Percentiles rank a stretch among this genome's conserved stretches.
phyloP scores from a whole-genome alignment of 164 flowering plant species.

The Umbilicus rupestris region DNA sequence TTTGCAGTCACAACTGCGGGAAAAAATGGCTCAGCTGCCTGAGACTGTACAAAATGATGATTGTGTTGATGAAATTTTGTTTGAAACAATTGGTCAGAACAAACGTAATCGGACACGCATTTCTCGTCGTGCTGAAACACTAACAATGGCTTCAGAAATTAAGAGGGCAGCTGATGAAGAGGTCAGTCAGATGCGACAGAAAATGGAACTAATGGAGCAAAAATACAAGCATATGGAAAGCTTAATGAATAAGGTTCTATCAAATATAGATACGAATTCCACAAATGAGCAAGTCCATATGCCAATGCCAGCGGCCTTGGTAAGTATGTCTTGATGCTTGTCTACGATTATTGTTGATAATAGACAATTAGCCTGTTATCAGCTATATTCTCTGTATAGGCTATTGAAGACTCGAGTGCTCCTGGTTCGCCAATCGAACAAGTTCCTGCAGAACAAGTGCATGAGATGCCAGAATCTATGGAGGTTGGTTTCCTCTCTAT shows the following conservation, averaged over 20 bases:
- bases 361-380: background rate
- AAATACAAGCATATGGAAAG: conserved; percentile 12
- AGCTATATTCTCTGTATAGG: background rate
- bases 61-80: conserved; percentile 14
- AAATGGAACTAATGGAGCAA: conserved; percentile 16
- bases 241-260: conserved; percentile 10
- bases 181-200: conserved; percentile 14
- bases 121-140: conserved; percentile 3
- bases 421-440: background rate
- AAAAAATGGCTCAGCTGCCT: conserved; percentile 9
- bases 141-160: conserved; percentile 9
- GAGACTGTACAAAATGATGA: background rate
- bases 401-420: background rate
- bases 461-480: background rate
- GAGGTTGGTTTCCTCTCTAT: background rate
- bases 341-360: background rate
- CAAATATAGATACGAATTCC: conserved; percentile 8
- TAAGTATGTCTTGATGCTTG: background rate
- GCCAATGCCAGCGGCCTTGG: background rate
- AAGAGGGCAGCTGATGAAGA: conserved; percentile 12
- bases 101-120: conserved; percentile 10
- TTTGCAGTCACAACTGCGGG: conserved; percentile 16
- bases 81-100: conserved; percentile 15
- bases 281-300: conserved; percentile 5
- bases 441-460: background rate